Base-by-base conservation (phyloP, 495 filamentous ascomycete species). In the Endocarpon pusillum region DNA sequence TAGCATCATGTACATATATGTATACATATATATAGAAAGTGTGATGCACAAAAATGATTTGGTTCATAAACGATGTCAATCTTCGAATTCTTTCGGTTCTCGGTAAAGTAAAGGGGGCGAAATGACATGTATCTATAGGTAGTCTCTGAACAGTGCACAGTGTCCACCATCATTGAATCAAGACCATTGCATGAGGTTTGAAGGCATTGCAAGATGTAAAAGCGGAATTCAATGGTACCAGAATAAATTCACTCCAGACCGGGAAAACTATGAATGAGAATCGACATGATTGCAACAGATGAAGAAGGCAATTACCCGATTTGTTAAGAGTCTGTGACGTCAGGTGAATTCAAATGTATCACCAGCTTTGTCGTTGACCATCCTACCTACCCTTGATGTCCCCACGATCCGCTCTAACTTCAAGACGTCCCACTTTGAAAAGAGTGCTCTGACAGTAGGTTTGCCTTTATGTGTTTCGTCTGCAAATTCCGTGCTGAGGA, bases 401-500 rank as follows among this genome's bases (percentile, higher is more conserved):
- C 89, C 91, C 2, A 86, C 87, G 19, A 96, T 64, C 41, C 89
- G 67, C 62, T 96, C 89, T 41, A 97, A 55, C 61, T 78, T 84
- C 54, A 94, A 51, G 15, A 68, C 63, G 64, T 97, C 89, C 64
- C 84, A 91, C 57, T 68, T 79, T 2, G 82, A 89, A 52, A 94
- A 96, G 35, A 89, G 44, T 3, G 65, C 72, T 38, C 77, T 66
- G 10, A 82, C 75, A 25, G 59, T 69, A 15, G 47, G 47, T 29
- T 58, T 45, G 50, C 52, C 40, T 8, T 8, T 12, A 25, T 25
- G 23, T 8, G 23, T 12, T 8, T 12, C 12, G 12, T 25, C 23
- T 12, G 8, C 23, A 12, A 25, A 25, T n/a, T n/a, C n/a, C n/a
- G n/a, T n/a, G 23, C 23, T 12, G 39, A 74, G 75, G 21, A 71